phyloP scores from a whole-genome alignment of 2,329 filamentous ascomycete species.

The Fusarium caatingaense region DNA sequence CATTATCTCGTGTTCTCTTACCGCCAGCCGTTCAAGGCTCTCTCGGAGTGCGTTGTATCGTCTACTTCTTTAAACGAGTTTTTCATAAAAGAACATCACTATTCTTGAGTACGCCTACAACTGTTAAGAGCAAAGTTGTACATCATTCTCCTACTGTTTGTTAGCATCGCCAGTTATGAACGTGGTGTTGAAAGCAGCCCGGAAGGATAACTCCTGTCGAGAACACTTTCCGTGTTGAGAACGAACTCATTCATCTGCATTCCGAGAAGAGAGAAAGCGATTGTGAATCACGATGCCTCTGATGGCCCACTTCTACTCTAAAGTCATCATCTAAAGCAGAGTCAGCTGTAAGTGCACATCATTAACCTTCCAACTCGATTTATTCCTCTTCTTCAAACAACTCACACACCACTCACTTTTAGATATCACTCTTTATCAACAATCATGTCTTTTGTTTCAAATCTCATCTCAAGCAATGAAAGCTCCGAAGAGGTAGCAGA shows the following conservation, averaged over 20 bases:
- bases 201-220: background rate
- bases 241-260: background rate
- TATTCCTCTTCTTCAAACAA: background rate
- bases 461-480: slow-evolving; percentile 9
- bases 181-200: background rate
- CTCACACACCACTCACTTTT: slow-evolving; percentile 2
- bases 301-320: background rate
- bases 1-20: background rate
- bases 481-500: slow-evolving; percentile 9
- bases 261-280: too few species aligned
- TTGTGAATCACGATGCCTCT: slow-evolving; percentile 17
- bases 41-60: background rate
- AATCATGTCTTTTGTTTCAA: background rate
- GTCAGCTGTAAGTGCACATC: slow-evolving; percentile 7
- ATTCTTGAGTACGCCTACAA: too few species aligned
- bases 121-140: background rate
- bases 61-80: background rate
- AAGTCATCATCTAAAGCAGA: background rate
- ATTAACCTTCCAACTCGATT: background rate
- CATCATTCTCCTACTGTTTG: too few species aligned
- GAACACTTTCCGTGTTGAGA: background rate
- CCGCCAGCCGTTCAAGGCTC: too few species aligned
- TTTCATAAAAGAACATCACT: background rate
- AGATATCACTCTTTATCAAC: slow-evolving; percentile 1
- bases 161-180: slow-evolving; percentile 1